phyloP scores from a whole-genome alignment of 495 filamentous ascomycete genomes.

The Cercophora newfieldiana region DNA sequence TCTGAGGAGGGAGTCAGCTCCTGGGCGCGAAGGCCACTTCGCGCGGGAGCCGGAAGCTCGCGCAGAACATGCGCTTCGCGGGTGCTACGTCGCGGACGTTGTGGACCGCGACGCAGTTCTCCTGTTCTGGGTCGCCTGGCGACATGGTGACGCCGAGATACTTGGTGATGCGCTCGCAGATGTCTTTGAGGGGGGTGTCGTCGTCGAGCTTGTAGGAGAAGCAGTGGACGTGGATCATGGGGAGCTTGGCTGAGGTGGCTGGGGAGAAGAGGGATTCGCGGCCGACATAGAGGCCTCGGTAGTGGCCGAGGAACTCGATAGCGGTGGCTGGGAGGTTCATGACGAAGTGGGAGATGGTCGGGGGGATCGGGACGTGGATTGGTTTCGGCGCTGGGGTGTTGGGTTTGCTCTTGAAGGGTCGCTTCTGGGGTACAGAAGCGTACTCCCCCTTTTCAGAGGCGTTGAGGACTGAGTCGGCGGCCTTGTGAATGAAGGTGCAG shows the following conservation, averaged over 20 bases:
- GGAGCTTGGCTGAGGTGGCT: conserved; percentile 57
- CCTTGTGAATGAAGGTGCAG: conserved; percentile 69
- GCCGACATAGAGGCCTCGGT: conserved; percentile 75
- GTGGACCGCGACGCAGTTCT: conserved; percentile 63
- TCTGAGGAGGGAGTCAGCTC: conserved; percentile 7
- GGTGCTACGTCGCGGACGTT: conserved; percentile 89
- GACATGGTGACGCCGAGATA: conserved; percentile 62
- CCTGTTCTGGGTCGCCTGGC: conserved; percentile 54
- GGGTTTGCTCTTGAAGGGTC: conserved; percentile 34
- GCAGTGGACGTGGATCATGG: conserved; percentile 88
- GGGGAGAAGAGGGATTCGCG: conserved; percentile 66
- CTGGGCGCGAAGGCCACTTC: conserved; percentile 73
- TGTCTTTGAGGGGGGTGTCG: conserved; percentile 56
- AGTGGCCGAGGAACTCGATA: conserved; percentile 80
- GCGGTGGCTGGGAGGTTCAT: conserved; percentile 96
- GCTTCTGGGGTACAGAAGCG: conserved; percentile 43
- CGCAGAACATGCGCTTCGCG: conserved; percentile 95
- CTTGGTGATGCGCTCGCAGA: conserved; percentile 66
- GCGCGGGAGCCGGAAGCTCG: conserved; percentile 78
- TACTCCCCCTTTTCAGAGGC: conserved; percentile 49
- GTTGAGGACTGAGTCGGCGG: conserved; percentile 61
- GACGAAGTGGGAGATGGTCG: conserved; percentile 83
- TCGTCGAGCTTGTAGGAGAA: conserved; percentile 77
- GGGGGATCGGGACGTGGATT: conserved; percentile 55
- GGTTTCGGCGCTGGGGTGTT: conserved; percentile 39